These are phyloP conservation scores for Stenogyne calaminthoides DNA, from an alignment of 305 asterid genomes.

Conservation along the genomic window DNA sequence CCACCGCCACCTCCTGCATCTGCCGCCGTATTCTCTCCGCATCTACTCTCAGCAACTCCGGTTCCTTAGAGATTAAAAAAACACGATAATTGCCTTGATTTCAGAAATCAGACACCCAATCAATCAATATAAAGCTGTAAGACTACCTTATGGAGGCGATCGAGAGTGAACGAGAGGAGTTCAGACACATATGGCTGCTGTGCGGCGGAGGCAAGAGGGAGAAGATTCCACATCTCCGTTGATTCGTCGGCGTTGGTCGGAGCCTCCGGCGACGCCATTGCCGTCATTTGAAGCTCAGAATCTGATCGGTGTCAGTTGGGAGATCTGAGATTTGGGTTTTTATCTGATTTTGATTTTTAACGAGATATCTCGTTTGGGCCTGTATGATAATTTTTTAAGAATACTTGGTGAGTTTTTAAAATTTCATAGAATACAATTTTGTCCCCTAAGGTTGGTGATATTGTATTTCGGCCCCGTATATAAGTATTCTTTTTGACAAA, in stretches of 20 bases:
- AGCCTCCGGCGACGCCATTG: conserved; percentile 60
- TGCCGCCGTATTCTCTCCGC: conserved; percentile 88
- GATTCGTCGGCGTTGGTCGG: conserved; percentile 43
- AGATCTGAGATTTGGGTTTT: conserved; percentile 39
- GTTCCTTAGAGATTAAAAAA: conserved; percentile 50
- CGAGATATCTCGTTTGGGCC: conserved; percentile 20
- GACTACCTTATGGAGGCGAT: conserved; percentile 86
- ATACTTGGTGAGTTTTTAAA: neutral
- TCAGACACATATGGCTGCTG: conserved; percentile 90
- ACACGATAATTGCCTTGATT: conserved; percentile 3
- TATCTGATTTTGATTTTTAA: conserved; percentile 29
- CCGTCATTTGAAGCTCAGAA: conserved; percentile 33
- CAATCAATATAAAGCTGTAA: conserved; percentile 14
- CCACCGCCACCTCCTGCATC: conserved; percentile 98
- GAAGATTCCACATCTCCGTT: conserved; percentile 49
- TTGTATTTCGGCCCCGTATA: conserved; percentile 18
- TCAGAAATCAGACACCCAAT: conserved; percentile 19
- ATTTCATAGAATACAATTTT: neutral
- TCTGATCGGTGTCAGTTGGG: conserved; percentile 31
- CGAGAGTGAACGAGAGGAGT: conserved; percentile 87
- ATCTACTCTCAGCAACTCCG: conserved; percentile 82
- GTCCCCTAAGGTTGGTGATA: conserved; percentile 18
- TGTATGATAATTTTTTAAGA: conserved; percentile 15
- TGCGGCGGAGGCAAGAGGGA: conserved; percentile 74
- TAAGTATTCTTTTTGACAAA: too few relatives aligned